Evolutionary conservation across 352 stramenopile species (phyloP).

Genomic region (Globisporangium viniferum): DNA sequence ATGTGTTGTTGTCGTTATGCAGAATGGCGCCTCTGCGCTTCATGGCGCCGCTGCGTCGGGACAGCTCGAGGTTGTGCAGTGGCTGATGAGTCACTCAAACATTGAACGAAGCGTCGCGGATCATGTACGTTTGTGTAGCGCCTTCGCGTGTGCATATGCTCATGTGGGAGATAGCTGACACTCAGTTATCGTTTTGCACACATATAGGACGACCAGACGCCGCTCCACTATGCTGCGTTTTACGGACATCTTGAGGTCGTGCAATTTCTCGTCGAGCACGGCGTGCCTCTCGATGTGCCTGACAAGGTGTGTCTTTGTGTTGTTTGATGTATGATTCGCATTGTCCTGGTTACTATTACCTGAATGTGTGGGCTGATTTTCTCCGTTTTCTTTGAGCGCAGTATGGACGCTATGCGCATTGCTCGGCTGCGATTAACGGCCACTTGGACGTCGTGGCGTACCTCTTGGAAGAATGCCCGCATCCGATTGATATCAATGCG

Average conservation of each 20-base stretch:
- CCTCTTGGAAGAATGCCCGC: constrained; percentile 73
- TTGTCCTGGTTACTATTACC: not conserved
- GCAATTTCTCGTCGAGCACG: constrained; percentile 78
- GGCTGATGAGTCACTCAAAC: constrained; percentile 55
- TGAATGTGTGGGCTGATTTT: not conserved
- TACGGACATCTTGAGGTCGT: constrained; percentile 87
- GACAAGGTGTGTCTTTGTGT: constrained; percentile 48
- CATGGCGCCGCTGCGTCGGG: constrained; percentile 73
- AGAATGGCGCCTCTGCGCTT: constrained; percentile 83
- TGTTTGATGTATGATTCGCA: not conserved
- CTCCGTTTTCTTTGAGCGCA: constrained; percentile 3
- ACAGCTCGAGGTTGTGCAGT: constrained; percentile 80
- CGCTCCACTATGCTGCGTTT: constrained; percentile 85
- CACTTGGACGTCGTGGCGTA: constrained; percentile 85
- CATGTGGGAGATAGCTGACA: not conserved
- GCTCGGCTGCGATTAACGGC: constrained; percentile 81
- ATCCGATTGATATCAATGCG: constrained; percentile 85
- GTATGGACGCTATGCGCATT: constrained; percentile 78
- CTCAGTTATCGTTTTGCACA: not conserved
- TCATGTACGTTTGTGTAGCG: constrained; percentile 35
- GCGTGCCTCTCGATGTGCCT: constrained; percentile 70
- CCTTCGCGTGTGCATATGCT: not conserved
- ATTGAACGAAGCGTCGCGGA: constrained; percentile 66
- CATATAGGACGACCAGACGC: constrained; percentile 70
- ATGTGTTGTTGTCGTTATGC: constrained; percentile 1